Evolutionary conservation across 108 stramenopile species (phyloP).

Genomic region (Cyclotella atomus): DNA sequence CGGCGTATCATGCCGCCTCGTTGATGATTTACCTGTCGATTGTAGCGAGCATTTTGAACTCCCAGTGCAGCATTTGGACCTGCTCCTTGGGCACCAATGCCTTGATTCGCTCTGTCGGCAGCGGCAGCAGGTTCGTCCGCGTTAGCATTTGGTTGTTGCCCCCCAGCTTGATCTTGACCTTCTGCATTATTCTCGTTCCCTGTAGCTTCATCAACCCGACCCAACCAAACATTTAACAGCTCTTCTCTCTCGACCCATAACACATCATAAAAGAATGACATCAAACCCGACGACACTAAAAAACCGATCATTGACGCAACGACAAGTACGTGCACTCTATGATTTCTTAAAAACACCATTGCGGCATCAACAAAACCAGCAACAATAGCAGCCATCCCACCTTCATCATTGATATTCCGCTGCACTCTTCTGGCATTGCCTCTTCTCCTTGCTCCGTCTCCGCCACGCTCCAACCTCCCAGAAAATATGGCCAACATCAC

Average conservation of each 20-base stretch:
- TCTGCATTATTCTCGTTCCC: background rate
- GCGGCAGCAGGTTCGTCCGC: background rate
- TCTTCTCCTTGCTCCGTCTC: background rate
- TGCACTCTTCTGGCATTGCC: background rate
- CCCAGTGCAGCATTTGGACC: conserved; percentile 4
- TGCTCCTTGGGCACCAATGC: background rate
- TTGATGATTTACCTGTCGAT: background rate
- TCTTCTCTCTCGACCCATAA: conserved; percentile 46
- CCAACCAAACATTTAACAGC: conserved; percentile 32
- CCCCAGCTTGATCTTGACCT: conserved; percentile 3
- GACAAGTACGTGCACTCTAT: conserved; percentile 30
- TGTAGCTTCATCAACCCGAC: conserved; percentile 1
- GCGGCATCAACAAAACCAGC: background rate
- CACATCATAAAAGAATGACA: conserved; percentile 47
- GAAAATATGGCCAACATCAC: conserved; percentile 39
- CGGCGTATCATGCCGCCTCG: conserved; percentile 32
- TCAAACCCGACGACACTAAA: conserved; percentile 36
- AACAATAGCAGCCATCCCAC: background rate
- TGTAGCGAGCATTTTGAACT: background rate
- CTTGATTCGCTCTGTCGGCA: background rate
- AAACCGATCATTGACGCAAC: conserved; percentile 33
- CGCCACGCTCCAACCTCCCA: conserved; percentile 21
- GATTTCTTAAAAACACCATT: conserved; percentile 20
- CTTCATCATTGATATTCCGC: conserved; percentile 12
- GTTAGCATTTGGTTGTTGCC: background rate